Conservation (phyloP, 176 grass and related monocot genomes). For the Urochloa ruziziensis region DNA sequence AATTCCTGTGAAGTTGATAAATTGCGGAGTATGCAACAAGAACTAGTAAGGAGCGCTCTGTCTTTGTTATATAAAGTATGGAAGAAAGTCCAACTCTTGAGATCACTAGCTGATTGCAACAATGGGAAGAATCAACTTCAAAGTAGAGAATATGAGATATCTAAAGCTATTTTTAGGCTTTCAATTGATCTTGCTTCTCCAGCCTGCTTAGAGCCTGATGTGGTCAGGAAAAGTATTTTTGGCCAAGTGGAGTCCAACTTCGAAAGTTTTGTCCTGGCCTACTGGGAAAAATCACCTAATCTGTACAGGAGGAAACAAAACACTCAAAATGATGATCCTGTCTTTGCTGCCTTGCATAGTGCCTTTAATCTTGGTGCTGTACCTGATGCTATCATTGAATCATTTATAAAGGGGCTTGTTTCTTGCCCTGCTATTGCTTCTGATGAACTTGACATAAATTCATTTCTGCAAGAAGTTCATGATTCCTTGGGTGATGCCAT, state of each 20-base stretch:
- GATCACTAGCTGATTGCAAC: conserved; percentile 15
- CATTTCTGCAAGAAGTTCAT: conserved; percentile 53
- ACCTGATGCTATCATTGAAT: conserved; percentile 48
- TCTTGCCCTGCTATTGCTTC: conserved; percentile 76
- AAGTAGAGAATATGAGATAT: conserved; percentile 43
- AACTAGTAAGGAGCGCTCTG: conserved; percentile 32
- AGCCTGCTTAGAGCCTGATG: conserved; percentile 23
- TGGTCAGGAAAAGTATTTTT: conserved; percentile 47
- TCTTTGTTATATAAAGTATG: conserved; percentile 53
- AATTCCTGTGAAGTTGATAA: conserved; percentile 43
- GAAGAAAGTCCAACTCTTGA: conserved; percentile 15
- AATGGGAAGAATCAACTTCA: conserved; percentile 26
- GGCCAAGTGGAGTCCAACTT: conserved; percentile 40
- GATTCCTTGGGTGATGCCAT: conserved; percentile 46
- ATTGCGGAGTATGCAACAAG: conserved; percentile 25
- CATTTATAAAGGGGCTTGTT: conserved; percentile 51
- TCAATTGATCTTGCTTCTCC: conserved; percentile 44
- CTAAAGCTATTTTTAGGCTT: conserved; percentile 83
- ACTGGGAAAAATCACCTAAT: conserved; percentile 66
- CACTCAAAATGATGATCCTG: conserved; percentile 27
- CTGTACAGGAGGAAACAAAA: conserved; percentile 39
- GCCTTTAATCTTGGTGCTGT: conserved; percentile 41
- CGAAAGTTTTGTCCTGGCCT: conserved; percentile 51
- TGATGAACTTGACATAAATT: conserved; percentile 71
- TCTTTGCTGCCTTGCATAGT: conserved; percentile 46